Conservation (phyloP, 257 asterid genomes). For the Echites panduratus region DNA sequence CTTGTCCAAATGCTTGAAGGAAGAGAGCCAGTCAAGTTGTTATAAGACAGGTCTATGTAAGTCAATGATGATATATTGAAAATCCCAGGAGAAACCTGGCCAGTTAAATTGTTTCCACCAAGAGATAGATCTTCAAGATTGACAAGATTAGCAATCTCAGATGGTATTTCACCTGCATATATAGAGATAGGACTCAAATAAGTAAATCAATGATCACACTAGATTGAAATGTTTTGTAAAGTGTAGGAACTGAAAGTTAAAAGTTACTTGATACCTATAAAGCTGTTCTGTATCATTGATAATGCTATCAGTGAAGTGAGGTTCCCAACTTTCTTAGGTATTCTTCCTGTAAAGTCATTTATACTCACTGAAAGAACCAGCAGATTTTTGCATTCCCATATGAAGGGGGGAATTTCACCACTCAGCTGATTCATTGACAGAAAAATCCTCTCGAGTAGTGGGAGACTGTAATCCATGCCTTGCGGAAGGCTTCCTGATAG, state of each 20-base stretch:
- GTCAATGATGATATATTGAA: conserved; percentile 22
- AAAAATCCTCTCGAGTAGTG: conserved; percentile 1
- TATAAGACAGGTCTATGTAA: conserved; percentile 7
- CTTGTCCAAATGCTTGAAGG: conserved; percentile 26
- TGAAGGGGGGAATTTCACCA: conserved; percentile 29
- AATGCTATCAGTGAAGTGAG: conserved; percentile 15
- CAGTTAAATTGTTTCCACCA: conserved; percentile 3
- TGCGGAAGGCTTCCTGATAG: neutral
- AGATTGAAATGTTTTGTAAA: neutral
- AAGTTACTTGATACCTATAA: conserved; percentile 24
- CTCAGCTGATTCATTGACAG: conserved; percentile 30
- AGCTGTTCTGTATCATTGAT: neutral
- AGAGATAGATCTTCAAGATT: conserved; percentile 6
- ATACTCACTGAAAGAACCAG: conserved; percentile 12
- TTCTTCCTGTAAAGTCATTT: conserved; percentile 32
- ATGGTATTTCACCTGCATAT: conserved; percentile 27
- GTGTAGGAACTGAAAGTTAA: neutral
- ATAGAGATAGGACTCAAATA: neutral
- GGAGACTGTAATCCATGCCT: neutral
- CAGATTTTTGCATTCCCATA: conserved; percentile 34
- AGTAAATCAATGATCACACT: neutral
- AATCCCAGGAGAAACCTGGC: conserved; percentile 11
- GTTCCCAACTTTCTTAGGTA: conserved; percentile 14
- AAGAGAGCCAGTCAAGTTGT: conserved; percentile 36
- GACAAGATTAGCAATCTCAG: conserved; percentile 20